Percentiles rank a stretch among this genome's conserved stretches.
Evolutionary conservation across 495 filamentous ascomycete species (phyloP).

Genomic region (Viridothelium virens): DNA sequence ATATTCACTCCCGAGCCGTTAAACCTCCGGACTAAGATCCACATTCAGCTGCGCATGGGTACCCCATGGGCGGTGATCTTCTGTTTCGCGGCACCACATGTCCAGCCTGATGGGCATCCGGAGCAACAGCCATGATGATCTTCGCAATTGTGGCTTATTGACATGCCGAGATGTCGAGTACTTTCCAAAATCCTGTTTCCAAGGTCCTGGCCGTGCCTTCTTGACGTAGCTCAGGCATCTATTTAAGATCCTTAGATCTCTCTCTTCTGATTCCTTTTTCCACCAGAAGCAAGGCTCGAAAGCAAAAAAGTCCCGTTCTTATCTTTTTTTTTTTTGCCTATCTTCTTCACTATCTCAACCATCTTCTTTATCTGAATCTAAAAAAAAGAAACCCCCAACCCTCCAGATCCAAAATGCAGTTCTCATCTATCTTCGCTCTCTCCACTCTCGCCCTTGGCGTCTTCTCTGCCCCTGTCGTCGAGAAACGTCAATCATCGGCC

Average conservation of each 20-base stretch:
- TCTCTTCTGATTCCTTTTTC: background rate
- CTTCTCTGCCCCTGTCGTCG: slow-evolving; percentile 20
- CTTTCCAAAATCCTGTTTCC: slow-evolving; percentile 4
- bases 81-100: background rate
- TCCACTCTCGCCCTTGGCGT: slow-evolving; percentile 17
- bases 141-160: background rate
- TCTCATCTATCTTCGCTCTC: slow-evolving; percentile 19
- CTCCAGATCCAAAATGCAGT: slow-evolving; percentile 19
- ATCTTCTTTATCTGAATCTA: background rate
- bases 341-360: background rate
- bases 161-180: background rate
- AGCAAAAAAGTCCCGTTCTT: background rate
- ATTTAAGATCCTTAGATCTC: slow-evolving; percentile 2
- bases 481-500: slow-evolving; percentile 18
- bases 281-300: background rate
- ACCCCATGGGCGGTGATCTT: background rate
- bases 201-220: background rate
- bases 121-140: background rate
- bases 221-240: background rate
- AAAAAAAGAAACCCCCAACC: background rate
- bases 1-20: background rate
- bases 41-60: slow-evolving; percentile 2
- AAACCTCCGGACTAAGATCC: background rate
- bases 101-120: background rate
- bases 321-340: too few relatives aligned